Evolutionary conservation across 1,284 basidiomycete species (phyloP), one percentile per base, ranked within the genome.

Genomic region (Xerocomus tenax): DNA sequence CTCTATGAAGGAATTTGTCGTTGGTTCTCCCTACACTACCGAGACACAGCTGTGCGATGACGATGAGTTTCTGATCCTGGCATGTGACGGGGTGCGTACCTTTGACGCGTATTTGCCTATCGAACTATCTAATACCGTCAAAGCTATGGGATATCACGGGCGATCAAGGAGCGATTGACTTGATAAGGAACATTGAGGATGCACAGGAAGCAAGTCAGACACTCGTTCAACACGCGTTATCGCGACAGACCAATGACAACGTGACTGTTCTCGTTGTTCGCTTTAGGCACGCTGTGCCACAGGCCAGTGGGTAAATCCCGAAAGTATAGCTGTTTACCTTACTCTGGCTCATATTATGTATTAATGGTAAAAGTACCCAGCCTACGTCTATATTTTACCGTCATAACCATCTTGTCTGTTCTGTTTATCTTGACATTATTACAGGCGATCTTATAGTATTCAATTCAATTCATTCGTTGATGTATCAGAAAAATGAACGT

Each of bases 1-100:
- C 0, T 90, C 92, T 7, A 98, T 99, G 95, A 99, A 99, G 70
- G 95, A 98, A 62, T 99, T 96, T 65, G 95, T 99, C 8, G 95
- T 98, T 39, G 96, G 96, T 1, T 81, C 91, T 32, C 96, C 96
- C 9, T 99, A 97, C 68, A 99, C 96, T 13, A 98, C 96, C 15
- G 93, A 98, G 69, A 98, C 95, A 6, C 84, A 86, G 54, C 72
- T 99, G 16, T 86, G 82, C 48, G 83, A 89, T 10, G 85, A 91
- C 9, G 96, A 99, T 66, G 91, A 96, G 65, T 94, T 95, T 70
- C 67, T 99, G 50, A 92, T 99, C 56, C 75, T 98, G 48, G 96
- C 96, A 25, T 99, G 96, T 65, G 96, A 99, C 69, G 96, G 96
- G 55, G 94, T 96, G 67, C 61, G 89, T 79, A 30, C 44, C 23